phyloP scores from a whole-genome alignment of 1,139 yeast genomes.

The Candida dubliniensis region DNA sequence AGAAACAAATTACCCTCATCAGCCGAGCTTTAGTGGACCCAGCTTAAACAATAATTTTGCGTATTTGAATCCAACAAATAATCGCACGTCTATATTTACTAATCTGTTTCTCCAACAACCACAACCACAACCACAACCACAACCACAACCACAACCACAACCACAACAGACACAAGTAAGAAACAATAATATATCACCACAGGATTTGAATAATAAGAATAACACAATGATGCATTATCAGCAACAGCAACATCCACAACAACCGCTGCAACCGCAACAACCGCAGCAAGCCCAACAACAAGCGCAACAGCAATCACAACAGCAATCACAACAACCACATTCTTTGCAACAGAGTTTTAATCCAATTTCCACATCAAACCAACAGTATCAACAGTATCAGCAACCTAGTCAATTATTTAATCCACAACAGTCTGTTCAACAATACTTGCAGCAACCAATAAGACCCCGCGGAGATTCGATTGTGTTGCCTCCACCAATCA shows the following conservation, averaged over 20 bases:
- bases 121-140: neutral
- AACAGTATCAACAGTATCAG: slow-evolving; percentile 6
- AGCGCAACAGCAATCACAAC: neutral
- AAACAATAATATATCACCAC: neutral
- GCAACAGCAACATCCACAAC: slow-evolving; percentile 4
- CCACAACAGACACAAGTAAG: neutral
- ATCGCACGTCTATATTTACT: neutral
- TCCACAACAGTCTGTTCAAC: slow-evolving; percentile 11
- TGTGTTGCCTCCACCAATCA: slow-evolving; percentile 32
- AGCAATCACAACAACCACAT: slow-evolving; percentile 1
- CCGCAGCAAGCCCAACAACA: neutral
- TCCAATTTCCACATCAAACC: slow-evolving; percentile 5
- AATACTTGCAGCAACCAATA: slow-evolving; percentile 11
- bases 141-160: slow-evolving; percentile 1
- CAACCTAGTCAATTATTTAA: slow-evolving; percentile 11
- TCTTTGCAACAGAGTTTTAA: neutral
- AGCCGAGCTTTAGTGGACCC: slow-evolving; percentile 4
- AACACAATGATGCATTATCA: slow-evolving; percentile 6
- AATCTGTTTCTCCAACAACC: neutral
- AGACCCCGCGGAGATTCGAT: slow-evolving; percentile 34
- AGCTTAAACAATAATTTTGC: slow-evolving; percentile 1
- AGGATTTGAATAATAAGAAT: neutral
- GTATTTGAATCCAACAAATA: neutral
- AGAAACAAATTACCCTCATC: neutral
- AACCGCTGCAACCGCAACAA: slow-evolving; percentile 1